These are phyloP conservation scores for Orbilia blumenaviensis DNA, from an alignment of 2,329 filamentous ascomycete genomes.

Conservation along the genomic window DNA sequence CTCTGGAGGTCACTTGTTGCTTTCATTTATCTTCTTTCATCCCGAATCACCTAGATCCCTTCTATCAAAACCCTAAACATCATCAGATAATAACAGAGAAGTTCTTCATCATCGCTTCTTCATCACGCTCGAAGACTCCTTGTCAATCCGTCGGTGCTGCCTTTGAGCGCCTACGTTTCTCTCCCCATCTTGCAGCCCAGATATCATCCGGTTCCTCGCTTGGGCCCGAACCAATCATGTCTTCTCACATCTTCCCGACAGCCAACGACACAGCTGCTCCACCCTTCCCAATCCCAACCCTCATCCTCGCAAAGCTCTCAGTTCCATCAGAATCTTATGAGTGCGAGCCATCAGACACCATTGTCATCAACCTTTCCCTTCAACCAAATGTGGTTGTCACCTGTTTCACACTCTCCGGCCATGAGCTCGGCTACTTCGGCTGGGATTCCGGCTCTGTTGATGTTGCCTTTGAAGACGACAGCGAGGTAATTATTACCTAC, in stretches of 20 bases:
- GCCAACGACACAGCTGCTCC: conserved; percentile 21
- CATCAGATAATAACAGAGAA: background rate
- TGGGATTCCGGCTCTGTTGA: conserved; percentile 49
- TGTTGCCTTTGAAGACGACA: conserved; percentile 41
- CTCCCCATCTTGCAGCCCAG: conserved; percentile 24
- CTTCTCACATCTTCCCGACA: background rate
- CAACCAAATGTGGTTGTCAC: conserved; percentile 41
- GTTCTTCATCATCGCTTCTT: background rate
- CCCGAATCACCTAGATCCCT: conserved; percentile 5
- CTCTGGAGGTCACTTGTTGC: background rate
- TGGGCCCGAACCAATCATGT: conserved; percentile 44
- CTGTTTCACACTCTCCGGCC: conserved; percentile 44
- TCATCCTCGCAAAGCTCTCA: conserved; percentile 49
- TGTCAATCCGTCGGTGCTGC: background rate
- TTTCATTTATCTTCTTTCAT: background rate
- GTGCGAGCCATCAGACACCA: conserved; percentile 37
- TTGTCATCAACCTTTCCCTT: conserved; percentile 46
- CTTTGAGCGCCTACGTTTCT: background rate
- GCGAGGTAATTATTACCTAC: conserved; percentile 50
- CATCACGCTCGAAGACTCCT: background rate
- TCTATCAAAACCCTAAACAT: background rate
- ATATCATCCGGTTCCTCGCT: conserved; percentile 25
- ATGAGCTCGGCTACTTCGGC: conserved; percentile 51
- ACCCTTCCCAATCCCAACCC: conserved; percentile 26
- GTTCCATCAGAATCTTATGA: conserved; percentile 35